Percentiles rank a stretch among this genome's conserved stretches.
These are phyloP conservation scores for Globisporangium apiculatum DNA, from an alignment of 352 stramenopile genomes.

Conservation along the genomic window DNA sequence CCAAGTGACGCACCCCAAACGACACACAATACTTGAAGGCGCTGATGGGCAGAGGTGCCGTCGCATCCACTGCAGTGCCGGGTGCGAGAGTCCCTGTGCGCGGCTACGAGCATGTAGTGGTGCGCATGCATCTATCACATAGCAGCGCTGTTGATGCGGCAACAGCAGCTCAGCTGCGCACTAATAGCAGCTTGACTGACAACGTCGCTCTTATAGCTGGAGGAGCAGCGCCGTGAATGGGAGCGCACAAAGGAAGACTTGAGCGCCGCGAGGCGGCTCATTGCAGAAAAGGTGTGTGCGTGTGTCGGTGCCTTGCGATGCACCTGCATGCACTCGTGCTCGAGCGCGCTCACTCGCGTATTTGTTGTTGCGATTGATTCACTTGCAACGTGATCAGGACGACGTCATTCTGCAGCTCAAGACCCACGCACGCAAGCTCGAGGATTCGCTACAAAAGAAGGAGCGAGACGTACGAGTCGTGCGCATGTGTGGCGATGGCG, in stretches of 20 bases:
- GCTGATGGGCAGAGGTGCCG: constrained; percentile 4
- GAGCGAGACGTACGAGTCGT: constrained; percentile 42
- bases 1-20: not conserved
- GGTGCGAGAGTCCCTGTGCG: not conserved
- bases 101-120: constrained; percentile 9
- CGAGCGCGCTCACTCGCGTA: not conserved
- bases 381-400: constrained; percentile 24
- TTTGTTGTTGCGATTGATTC: not conserved
- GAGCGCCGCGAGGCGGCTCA: constrained; percentile 26
- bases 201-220: constrained; percentile 19
- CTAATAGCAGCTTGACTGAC: not conserved
- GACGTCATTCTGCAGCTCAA: constrained; percentile 51
- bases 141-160: not conserved
- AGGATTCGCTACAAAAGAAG: constrained; percentile 55
- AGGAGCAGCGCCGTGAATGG: constrained; percentile 45
- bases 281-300: constrained; percentile 32
- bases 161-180: too few species aligned
- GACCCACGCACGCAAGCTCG: constrained; percentile 39
- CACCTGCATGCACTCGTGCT: too few species aligned
- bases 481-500: too few species aligned
- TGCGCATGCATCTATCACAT: not conserved
- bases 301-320: too few species aligned
- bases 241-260: constrained; percentile 56
- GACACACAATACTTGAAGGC: not conserved
- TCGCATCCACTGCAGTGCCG: not conserved